Evolutionary conservation across 805 yeast species (phyloP).

Genomic region (Zygotorulaspora florentina): DNA sequence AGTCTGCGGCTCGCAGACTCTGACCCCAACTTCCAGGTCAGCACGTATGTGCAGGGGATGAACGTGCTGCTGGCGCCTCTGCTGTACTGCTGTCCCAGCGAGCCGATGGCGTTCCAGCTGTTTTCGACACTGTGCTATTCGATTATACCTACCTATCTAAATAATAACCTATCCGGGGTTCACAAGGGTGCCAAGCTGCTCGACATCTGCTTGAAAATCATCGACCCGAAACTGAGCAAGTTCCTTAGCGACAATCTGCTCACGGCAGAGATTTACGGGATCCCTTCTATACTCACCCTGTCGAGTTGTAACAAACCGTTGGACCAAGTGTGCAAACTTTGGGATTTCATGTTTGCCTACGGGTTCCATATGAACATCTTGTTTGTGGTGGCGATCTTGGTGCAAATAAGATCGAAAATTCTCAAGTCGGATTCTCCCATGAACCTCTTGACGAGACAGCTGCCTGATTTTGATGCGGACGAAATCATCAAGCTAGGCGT

Average conservation of each 20-base stretch:
- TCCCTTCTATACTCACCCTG: constrained; percentile 75
- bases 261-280: constrained; percentile 82
- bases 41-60: constrained; percentile 83
- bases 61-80: constrained; percentile 84
- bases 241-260: constrained; percentile 41
- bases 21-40: constrained; percentile 13
- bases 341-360: constrained; percentile 91
- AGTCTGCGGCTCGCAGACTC: constrained; percentile 20
- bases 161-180: constrained; percentile 75
- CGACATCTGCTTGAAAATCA: constrained; percentile 64
- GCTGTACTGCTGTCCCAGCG: constrained; percentile 68
- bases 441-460: constrained; percentile 58
- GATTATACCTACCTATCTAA: constrained; percentile 73
- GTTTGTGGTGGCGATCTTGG: constrained; percentile 77
- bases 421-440: constrained; percentile 60
- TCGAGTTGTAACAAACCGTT: constrained; percentile 88
- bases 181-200: constrained; percentile 69
- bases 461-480: constrained; percentile 67
- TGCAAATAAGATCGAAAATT: constrained; percentile 61
- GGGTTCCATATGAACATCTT: constrained; percentile 85
- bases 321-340: constrained; percentile 64
- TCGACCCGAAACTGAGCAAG: constrained; percentile 70
- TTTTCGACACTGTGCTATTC: constrained; percentile 57
- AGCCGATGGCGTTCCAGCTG: constrained; percentile 78
- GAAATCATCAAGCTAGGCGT: constrained; percentile 74